These are phyloP conservation scores for Umbelopsis ramanniana DNA, from an alignment of 192 early-diverging fungal species.

Conservation along the genomic window DNA sequence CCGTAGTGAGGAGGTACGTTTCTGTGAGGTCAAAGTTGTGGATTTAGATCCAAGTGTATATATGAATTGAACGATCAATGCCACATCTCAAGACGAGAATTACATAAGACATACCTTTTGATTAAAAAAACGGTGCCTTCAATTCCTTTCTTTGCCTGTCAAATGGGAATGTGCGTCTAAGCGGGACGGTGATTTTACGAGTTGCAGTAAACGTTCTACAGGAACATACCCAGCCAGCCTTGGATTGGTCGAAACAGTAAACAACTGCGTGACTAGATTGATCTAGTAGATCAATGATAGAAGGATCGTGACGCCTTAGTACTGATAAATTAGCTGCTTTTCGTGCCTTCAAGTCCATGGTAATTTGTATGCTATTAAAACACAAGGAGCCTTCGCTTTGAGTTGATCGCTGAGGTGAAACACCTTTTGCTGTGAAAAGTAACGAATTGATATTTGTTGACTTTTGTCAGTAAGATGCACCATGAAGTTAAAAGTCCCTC, in stretches of 20 bases:
- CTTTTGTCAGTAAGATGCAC: too few relatives aligned
- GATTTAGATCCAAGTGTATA: neutral
- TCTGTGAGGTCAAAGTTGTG: conserved; percentile 32
- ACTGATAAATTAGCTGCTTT: conserved; percentile 82
- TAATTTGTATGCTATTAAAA: conserved; percentile 1
- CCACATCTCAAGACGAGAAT: neutral
- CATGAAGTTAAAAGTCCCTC: too few relatives aligned
- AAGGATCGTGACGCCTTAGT: conserved; percentile 78
- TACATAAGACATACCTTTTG: conserved; percentile 54
- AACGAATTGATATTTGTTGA: too few relatives aligned
- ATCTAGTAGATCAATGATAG: conserved; percentile 82
- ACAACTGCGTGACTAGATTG: conserved; percentile 85
- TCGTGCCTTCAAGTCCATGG: conserved; percentile 67
- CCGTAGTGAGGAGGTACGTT: conserved; percentile 66
- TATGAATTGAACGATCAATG: neutral
- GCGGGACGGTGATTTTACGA: neutral
- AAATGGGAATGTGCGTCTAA: neutral
- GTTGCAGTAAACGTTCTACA: neutral
- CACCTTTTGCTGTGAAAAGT: too few relatives aligned
- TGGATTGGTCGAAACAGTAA: conserved; percentile 81
- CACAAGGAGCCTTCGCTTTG: neutral
- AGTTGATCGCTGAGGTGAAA: too few relatives aligned
- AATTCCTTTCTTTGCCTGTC: conserved; percentile 83
- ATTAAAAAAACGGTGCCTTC: conserved; percentile 93
- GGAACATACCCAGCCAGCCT: conserved; percentile 77